Percentiles rank a stretch among this genome's conserved stretches.
Evolutionary conservation across 2,329 filamentous ascomycete species (phyloP).

Genomic region (Penicillium sp.): DNA sequence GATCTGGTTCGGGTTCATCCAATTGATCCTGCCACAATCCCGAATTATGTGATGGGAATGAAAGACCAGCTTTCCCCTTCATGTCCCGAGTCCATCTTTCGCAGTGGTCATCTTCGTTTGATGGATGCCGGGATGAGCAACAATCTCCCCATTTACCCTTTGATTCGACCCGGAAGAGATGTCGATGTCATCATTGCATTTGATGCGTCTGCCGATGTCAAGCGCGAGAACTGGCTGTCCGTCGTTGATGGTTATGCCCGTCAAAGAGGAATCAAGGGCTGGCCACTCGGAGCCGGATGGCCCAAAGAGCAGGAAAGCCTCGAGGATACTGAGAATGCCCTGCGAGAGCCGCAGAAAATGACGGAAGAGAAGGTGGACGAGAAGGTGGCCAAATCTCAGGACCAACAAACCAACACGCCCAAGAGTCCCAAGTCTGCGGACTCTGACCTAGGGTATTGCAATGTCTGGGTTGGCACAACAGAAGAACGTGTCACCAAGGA

Average conservation of each 20-base stretch:
- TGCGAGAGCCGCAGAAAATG: constrained; percentile 62
- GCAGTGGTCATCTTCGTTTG: constrained; percentile 65
- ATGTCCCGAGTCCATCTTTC: constrained; percentile 70
- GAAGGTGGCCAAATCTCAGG: constrained; percentile 58
- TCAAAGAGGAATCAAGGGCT: constrained; percentile 85
- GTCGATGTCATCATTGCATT: constrained; percentile 90
- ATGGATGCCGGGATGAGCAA: constrained; percentile 99
- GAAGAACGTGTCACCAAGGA: constrained; percentile 60
- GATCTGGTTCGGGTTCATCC: constrained; percentile 89
- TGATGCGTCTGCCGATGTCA: constrained; percentile 88
- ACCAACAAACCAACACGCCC: constrained; percentile 21
- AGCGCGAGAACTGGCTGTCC: constrained; percentile 89
- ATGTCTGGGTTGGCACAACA: constrained; percentile 85
- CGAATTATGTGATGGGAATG: constrained; percentile 84
- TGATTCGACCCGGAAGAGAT: constrained; percentile 78
- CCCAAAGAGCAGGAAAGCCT: constrained; percentile 58
- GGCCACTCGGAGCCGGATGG: constrained; percentile 95
- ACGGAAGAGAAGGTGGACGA: constrained; percentile 55
- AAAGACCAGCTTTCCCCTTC: constrained; percentile 65
- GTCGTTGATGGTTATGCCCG: constrained; percentile 88
- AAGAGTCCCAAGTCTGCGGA: constrained; percentile 11
- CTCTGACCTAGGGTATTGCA: constrained; percentile 77
- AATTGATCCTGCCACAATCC: constrained; percentile 83
- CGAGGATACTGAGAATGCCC: constrained; percentile 56
- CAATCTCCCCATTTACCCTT: constrained; percentile 90